Evolutionary conservation across 805 yeast species (phyloP), one percentile per base, ranked within the genome.

Genomic region (Zygosaccharomyces bailii): DNA sequence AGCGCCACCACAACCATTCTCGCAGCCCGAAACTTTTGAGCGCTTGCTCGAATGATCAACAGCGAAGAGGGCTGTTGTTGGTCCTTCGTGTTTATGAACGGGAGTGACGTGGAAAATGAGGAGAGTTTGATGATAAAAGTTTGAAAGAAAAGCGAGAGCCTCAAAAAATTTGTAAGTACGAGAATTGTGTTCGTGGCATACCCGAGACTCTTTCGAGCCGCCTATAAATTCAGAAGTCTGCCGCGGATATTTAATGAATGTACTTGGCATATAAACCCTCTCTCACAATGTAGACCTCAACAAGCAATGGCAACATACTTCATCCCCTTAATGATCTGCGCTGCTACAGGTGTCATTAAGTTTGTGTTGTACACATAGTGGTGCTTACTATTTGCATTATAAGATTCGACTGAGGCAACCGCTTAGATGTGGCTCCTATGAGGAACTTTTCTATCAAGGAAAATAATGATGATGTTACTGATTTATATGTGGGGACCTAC

Each of bases 291-390:
- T 33, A 37, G 14, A 33, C 41, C 17, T 10, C 17, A 18, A 16
- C 41, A 13, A 33, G 41, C 16, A 24, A 37, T 17, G 41, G 41
- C n/a, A n/a, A n/a, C n/a, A n/a, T n/a, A n/a, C n/a, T n/a, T n/a
- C n/a, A n/a, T n/a, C n/a, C n/a, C n/a, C n/a, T n/a, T n/a, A n/a
- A n/a, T n/a, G n/a, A n/a, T n/a, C n/a, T n/a, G n/a, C n/a, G n/a
- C n/a, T n/a, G n/a, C n/a, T n/a, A n/a, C n/a, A n/a, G n/a, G n/a
- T n/a, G n/a, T n/a, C n/a, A n/a, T n/a, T n/a, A n/a, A n/a, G n/a
- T n/a, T n/a, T n/a, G n/a, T n/a, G n/a, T n/a, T n/a, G n/a, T n/a
- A n/a, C n/a, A n/a, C n/a, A n/a, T n/a, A n/a, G n/a, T n/a, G n/a
- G n/a, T n/a, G n/a, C n/a, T n/a, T n/a, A n/a, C n/a, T n/a, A n/a